Evolutionary conservation across 305 asterid genomes (phyloP).

Genomic region (Rubia peregrina): DNA sequence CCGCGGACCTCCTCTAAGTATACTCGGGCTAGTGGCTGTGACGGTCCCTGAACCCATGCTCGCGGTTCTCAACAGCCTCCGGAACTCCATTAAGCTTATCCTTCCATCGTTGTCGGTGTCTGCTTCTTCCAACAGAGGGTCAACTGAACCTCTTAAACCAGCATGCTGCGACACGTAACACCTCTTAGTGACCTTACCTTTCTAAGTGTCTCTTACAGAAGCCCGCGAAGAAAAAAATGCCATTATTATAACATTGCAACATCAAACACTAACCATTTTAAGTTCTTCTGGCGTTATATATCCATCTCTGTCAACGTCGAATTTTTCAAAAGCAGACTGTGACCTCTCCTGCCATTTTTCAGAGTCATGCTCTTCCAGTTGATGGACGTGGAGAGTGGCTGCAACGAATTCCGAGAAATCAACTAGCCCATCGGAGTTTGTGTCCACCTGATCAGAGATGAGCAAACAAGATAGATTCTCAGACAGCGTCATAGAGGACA

Average conservation of each 20-base stretch:
- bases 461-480: slow-evolving; percentile 10
- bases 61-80: slow-evolving; percentile 89
- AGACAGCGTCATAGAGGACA: slow-evolving; percentile 2
- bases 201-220: too few relatives aligned
- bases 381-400: slow-evolving; percentile 91
- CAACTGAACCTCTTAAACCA: slow-evolving; percentile 70
- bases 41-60: slow-evolving; percentile 43
- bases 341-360: slow-evolving; percentile 81
- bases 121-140: slow-evolving; percentile 89
- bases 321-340: slow-evolving; percentile 80
- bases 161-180: slow-evolving; percentile 49
- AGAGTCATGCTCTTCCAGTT: slow-evolving; percentile 80
- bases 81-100: slow-evolving; percentile 88
- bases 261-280: slow-evolving; percentile 53
- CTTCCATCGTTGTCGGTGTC: slow-evolving; percentile 89
- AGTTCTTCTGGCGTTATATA: slow-evolving; percentile 88
- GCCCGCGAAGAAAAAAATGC: too few relatives aligned
- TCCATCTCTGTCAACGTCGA: slow-evolving; percentile 90
- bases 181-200: background rate
- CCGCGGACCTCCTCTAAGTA: slow-evolving; percentile 16
- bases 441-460: slow-evolving; percentile 58
- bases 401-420: slow-evolving; percentile 96
- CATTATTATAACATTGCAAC: background rate
- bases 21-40: slow-evolving; percentile 18
- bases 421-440: slow-evolving; percentile 92